These are phyloP conservation scores for Botrytis hyacinthi DNA, from an alignment of 2,329 filamentous ascomycete species.

Conservation along the genomic window DNA sequence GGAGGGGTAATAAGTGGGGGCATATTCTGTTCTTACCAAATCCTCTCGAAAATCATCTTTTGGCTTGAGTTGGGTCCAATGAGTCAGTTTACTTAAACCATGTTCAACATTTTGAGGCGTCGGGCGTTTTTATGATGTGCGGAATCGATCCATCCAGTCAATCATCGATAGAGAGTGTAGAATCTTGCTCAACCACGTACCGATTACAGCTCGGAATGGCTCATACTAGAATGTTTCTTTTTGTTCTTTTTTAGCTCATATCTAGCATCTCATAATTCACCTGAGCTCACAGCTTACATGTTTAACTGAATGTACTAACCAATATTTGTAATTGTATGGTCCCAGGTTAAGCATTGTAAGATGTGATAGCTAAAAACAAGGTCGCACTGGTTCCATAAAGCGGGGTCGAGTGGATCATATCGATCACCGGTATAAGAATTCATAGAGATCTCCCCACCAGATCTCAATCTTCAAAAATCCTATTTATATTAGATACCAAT, in stretches of 20 bases:
- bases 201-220: not conserved
- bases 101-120: not conserved
- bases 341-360: not conserved
- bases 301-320: not conserved
- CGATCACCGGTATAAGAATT: not conserved
- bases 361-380: not conserved
- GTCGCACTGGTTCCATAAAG: not conserved
- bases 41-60: too few relatives aligned
- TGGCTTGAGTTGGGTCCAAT: not conserved
- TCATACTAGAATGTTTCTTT: not conserved
- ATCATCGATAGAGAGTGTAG: not conserved
- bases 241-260: not conserved
- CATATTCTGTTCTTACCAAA: not conserved
- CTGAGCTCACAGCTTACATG: not conserved
- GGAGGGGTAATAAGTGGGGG: conserved; percentile 13
- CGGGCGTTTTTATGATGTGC: not conserved
- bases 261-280: not conserved
- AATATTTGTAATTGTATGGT: not conserved
- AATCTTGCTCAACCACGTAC: not conserved
- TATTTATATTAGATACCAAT: not conserved
- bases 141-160: not conserved
- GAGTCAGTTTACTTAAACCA: not conserved
- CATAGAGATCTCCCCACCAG: not conserved
- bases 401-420: not conserved
- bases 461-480: not conserved